A percentile compares a stretch with the other conserved stretches of the same genome.
These are phyloP conservation scores for Colletotrichum sp. DNA, from an alignment of 2,329 filamentous ascomycete genomes.

Conservation along the genomic window DNA sequence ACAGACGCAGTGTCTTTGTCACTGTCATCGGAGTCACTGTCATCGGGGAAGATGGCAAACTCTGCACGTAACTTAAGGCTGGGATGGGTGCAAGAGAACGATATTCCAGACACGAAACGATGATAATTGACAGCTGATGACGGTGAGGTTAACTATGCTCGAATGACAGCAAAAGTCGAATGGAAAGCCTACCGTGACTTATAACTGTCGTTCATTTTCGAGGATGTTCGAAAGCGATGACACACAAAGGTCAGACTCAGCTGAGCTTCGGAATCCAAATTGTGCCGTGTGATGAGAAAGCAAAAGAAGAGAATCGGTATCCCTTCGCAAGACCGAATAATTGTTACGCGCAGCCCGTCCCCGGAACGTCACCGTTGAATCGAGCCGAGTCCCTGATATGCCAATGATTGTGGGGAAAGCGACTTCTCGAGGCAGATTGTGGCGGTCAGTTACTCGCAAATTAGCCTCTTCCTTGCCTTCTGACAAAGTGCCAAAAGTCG, in stretches of 20 bases:
- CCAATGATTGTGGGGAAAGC: background rate
- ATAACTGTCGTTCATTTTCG: accelerated
- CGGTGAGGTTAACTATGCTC: accelerated
- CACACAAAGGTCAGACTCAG: background rate
- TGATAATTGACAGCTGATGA: background rate
- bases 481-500: background rate
- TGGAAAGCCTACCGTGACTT: too few relatives aligned
- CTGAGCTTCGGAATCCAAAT: background rate
- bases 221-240: background rate
- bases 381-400: accelerated
- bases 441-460: background rate
- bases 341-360: background rate
- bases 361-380: background rate
- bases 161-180: background rate
- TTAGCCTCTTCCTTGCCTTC: background rate
- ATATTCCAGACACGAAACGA: background rate
- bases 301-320: background rate
- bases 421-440: background rate
- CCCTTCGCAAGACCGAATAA: background rate
- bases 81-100: background rate
- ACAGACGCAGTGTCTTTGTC: background rate
- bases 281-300: background rate
- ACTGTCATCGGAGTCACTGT: accelerated
- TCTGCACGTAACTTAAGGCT: background rate
- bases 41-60: background rate